Conservation (phyloP, 2,329 filamentous ascomycete species). For the Lasiodiplodia sp. region DNA sequence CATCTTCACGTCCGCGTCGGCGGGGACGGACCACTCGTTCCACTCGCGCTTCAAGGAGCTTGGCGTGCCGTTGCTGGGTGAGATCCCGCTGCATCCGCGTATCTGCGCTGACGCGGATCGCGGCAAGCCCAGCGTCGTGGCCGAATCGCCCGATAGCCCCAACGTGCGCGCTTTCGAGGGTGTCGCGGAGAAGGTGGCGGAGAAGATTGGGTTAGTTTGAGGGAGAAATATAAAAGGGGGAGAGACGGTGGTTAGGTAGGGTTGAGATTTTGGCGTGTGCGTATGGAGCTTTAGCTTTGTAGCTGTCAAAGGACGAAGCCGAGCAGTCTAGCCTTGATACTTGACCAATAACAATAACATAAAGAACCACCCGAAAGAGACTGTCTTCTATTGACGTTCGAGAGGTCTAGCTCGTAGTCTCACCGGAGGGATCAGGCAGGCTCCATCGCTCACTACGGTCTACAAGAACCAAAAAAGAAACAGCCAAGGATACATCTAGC, state of each 20-base stretch:
- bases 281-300: too few species aligned
- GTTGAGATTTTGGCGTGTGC: too few species aligned
- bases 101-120: constrained; percentile 88
- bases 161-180: constrained; percentile 75
- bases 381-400: too few species aligned
- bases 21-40: constrained; percentile 69
- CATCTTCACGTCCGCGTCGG: constrained; percentile 37
- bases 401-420: too few species aligned
- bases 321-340: too few species aligned
- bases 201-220: constrained; percentile 48
- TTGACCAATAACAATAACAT: too few species aligned
- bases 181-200: constrained; percentile 66
- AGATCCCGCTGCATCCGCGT: constrained; percentile 84
- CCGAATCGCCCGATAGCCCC: constrained; percentile 74
- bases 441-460: too few species aligned
- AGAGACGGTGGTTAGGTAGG: neutral
- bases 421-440: too few species aligned
- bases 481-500: neutral
- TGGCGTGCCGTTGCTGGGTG: constrained; percentile 80
- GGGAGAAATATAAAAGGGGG: neutral
- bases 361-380: too few species aligned
- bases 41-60: constrained; percentile 79
- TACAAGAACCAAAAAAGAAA: too few species aligned
- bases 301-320: too few species aligned
- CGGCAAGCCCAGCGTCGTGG: constrained; percentile 88